Base-by-base conservation (phyloP, 805 yeast species). In the Lipomyces yamadae region DNA sequence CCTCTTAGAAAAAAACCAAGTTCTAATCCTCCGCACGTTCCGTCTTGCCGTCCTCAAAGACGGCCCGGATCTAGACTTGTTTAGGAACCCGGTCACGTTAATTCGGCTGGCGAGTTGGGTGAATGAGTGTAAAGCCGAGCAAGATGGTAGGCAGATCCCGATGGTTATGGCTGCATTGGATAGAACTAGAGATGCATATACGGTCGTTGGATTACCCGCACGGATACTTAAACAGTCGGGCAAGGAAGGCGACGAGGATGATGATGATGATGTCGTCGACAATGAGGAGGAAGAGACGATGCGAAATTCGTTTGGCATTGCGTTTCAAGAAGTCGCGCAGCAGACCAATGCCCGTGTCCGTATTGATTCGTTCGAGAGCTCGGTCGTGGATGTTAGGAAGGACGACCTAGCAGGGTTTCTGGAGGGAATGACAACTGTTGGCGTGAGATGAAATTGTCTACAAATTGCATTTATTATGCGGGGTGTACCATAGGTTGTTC, bases 321-420 rank as follows among this genome's bases (percentile, higher is more conserved):
- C 97, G 45, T 95, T 95, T 77, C 97, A 92, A 76, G 89, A 88
- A 70, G 91, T 93, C 34, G 95, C 98, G 0, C 83, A 82, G 56
- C 85, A 85, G 29, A 90, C 97, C 4, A 94, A 92, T 54, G 97
- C 98, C 2, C 87, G 90, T 72, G 92, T 92, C 24, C 84, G 94
- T 73, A 90, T 95, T 69, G 98, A 95, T 76, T 92, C 97, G 74
- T 95, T 95, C 78, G 98, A 95, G 76, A 90, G 96, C 70, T 87
- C 98, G 2, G 91, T 95, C 30, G 92, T 95, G 56, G 98, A 95
- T 78, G 88, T 95, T 55, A 80, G 91, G 67, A 89, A 88, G 74
- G 97, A 93, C 59, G 99, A 95, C 76, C 80, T 95, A 69, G 82
- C 92, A 3, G 91, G 97, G 60, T 95, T 95, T 74, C 78, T 95